Evolutionary conservation across 1,284 basidiomycete species (phyloP), one percentile per base, ranked within the genome.

Genomic region (Cryptococcus floricola): DNA sequence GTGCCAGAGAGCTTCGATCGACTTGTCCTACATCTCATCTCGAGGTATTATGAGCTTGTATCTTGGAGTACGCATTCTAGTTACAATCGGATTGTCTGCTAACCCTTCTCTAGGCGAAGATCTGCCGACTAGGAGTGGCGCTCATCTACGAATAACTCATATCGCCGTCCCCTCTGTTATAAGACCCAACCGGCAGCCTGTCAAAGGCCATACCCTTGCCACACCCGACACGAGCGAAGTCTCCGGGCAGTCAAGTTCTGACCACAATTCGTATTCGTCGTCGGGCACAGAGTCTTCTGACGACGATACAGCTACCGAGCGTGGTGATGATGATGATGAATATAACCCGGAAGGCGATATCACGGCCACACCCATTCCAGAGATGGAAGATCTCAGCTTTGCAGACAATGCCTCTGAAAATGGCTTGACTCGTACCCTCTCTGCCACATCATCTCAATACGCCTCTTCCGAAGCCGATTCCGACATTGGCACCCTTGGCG

Each of bases 151-250:
- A 9, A 48, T 77, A 6, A 77, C 76, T 12, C 73, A 77, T 57
- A 70, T 77, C 50, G 60, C 74, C 27, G 51, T 69, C 0, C 75
- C 76, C 5, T 50, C 61, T 7, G 59, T 75, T 5, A 65, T 54
- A n/a, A 63, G 57, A 45, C 64, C 67, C 0, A 46, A 9, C 19
- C 45, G 45, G 8, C 58, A 46, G 8, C 47, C 54, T 53, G 38
- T 13, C 19, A 46, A 3, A 16, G 61, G 58, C 13, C 50, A 64
- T 19, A 41, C 58, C 1, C 64, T 74, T 2, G 52, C 65, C 10
- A 77, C 76, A 0, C 76, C 76, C 13, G 76, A 76, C 28, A 74
- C 67, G 6, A 65, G 61, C 6, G 74, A 74, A 38, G 41, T 66
- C 9, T 71, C 69, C 2, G 65, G 58, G 18, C 62, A 60, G 5